These are phyloP conservation scores for Penicillium italicum DNA, from an alignment of 2,329 filamentous ascomycete genomes.

Conservation along the genomic window DNA sequence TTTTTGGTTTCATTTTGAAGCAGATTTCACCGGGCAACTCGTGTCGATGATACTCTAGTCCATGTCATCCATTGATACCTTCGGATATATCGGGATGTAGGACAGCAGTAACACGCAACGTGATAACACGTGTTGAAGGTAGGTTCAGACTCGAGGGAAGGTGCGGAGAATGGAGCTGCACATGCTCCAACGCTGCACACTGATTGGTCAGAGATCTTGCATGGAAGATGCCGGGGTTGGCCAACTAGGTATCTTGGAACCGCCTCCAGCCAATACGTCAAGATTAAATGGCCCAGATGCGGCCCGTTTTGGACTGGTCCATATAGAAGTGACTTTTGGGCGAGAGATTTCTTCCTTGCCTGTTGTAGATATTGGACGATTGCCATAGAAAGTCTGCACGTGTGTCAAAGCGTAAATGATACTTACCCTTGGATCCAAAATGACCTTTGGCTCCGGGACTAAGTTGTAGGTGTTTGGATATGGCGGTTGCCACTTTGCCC, in stretches of 20 bases:
- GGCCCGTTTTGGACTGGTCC: not conserved
- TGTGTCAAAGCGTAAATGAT: not conserved
- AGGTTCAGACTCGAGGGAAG: constrained; percentile 1
- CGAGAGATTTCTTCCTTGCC: not conserved
- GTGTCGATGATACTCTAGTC: not conserved
- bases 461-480: not conserved
- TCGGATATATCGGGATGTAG: not conserved
- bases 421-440: not conserved
- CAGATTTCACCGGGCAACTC: not conserved
- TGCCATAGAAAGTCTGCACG: not conserved
- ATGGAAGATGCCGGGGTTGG: not conserved
- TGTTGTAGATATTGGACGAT: not conserved
- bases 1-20: not conserved
- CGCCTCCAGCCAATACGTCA: constrained; percentile 3
- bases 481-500: not conserved
- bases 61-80: not conserved
- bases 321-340: not conserved
- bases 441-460: not conserved
- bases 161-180: constrained; percentile 12
- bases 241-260: not conserved
- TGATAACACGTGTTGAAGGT: constrained; percentile 2
- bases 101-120: not conserved
- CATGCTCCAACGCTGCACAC: constrained; percentile 7
- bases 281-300: not conserved
- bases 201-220: constrained; percentile 8